Evolutionary conservation across 2,329 filamentous ascomycete genomes (phyloP), one percentile per base, ranked within the genome.

Genomic region (Teratosphaeria gauchensis): DNA sequence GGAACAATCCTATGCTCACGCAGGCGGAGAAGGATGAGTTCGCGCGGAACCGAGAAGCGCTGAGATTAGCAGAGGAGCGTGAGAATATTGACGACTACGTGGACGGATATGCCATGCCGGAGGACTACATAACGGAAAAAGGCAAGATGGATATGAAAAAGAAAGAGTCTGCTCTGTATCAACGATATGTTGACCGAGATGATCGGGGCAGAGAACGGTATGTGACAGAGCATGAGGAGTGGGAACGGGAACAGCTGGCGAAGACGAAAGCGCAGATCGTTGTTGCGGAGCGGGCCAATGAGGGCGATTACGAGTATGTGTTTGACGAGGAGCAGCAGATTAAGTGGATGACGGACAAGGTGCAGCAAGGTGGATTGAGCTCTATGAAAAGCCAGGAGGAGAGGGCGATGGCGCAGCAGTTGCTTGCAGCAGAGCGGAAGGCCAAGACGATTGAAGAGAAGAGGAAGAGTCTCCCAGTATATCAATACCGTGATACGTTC

Each of bases 111-210:
- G 82, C 87, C 64, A 86, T 99, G 77, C 94, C 92, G 0, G 92
- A 96, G 63, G 91, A 96, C 71, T 96, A 96, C 70, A 92, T 96
- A 62, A 96, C 89, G 0, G 91, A 95, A 71, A 92, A 92, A 74
- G 91, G 90, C 24, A 94, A 95, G 69, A 86, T 95, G 62, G 89
- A 95, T 70, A 82, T 82, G 65, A 91, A 88, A 71, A 88, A 89
- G 71, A 97, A 97, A 72, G 84, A 94, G 63, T 89, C 95, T 28
- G 90, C 89, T 0, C 80, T 99, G 11, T 96, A 95, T 75, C 92
- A 90, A 72, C 84, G 92, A 55, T 92, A 96, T 66, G 86, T 96
- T 3, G 92, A 96, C 62, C 83, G 84, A 61, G 91, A 95, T 66
- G 89, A 95, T 67, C 87, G 87, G 66, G 92, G 92, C 4, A 86